These are phyloP conservation scores for Talaromyces piceae DNA, from an alignment of 2,329 filamentous ascomycete genomes.

Conservation along the genomic window DNA sequence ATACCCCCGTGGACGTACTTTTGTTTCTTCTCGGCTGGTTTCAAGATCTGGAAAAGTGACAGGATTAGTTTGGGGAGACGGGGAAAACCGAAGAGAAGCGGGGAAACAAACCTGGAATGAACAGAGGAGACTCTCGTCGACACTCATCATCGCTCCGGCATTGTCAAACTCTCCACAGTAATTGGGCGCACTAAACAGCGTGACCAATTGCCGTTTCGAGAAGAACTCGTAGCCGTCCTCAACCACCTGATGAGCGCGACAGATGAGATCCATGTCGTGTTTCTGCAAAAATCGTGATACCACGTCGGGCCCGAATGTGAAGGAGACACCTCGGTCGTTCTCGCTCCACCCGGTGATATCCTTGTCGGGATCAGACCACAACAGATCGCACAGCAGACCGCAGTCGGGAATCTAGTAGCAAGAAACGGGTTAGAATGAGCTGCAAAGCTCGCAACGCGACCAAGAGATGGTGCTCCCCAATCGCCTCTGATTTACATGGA, in stretches of 20 bases:
- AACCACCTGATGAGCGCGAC: constrained; percentile 95
- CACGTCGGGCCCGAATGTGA: constrained; percentile 96
- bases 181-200: constrained; percentile 95
- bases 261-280: constrained; percentile 99
- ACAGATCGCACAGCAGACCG: constrained; percentile 89
- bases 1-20: constrained; percentile 86
- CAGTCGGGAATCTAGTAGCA: constrained; percentile 82
- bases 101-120: constrained; percentile 75
- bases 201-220: constrained; percentile 95
- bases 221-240: constrained; percentile 99
- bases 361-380: constrained; percentile 99
- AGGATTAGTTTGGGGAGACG: constrained; percentile 6
- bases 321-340: constrained; percentile 96
- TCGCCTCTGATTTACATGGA: constrained; percentile 2
- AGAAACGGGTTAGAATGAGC: constrained; percentile 36
- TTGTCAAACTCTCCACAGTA: constrained; percentile 99
- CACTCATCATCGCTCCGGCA: constrained; percentile 99
- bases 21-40: constrained; percentile 99
- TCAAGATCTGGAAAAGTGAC: constrained; percentile 65
- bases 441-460: constrained; percentile 17
- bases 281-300: constrained; percentile 97
- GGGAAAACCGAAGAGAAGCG: constrained; percentile 9
- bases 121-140: constrained; percentile 95
- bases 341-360: constrained; percentile 99
- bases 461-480: background rate